A percentile compares a stretch with the other conserved stretches of the same genome.
Conservation (phyloP, 495 filamentous ascomycete genomes). For the Aspergillus ostianus region DNA sequence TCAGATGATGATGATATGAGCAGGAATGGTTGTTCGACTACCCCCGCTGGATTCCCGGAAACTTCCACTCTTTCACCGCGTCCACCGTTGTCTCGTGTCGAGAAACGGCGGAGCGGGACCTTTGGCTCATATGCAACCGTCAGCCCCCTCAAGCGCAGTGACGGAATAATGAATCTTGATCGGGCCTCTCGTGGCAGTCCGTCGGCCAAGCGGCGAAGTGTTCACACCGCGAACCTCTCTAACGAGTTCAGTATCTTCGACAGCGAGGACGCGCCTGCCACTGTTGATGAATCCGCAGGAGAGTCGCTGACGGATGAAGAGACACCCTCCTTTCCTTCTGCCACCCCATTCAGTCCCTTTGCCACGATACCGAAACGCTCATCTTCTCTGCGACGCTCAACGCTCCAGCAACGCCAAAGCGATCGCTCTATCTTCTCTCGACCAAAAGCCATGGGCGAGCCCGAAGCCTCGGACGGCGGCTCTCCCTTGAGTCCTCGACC, state of each 20-base stretch:
- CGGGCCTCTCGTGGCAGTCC: slow-evolving; percentile 75
- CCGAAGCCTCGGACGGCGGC: slow-evolving; percentile 28
- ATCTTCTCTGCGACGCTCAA: slow-evolving; percentile 79
- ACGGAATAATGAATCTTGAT: slow-evolving; percentile 85
- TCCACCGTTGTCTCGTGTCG: slow-evolving; percentile 43
- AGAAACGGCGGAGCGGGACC: slow-evolving; percentile 48
- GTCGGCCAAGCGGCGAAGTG: slow-evolving; percentile 80
- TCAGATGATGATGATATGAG: slow-evolving; percentile 37
- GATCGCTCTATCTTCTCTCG: slow-evolving; percentile 59
- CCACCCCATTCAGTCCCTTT: slow-evolving; percentile 39
- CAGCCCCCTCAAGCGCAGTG: slow-evolving; percentile 89
- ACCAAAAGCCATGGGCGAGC: slow-evolving; percentile 38
- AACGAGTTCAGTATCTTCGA: slow-evolving; percentile 72
- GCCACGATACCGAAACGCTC: slow-evolving; percentile 52
- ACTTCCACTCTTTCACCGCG: slow-evolving; percentile 44
- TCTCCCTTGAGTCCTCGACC: slow-evolving; percentile 53
- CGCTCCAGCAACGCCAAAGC: slow-evolving; percentile 74
- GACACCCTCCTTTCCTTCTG: slow-evolving; percentile 21
- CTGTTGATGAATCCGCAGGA: slow-evolving; percentile 23
- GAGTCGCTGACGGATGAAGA: slow-evolving; percentile 30
- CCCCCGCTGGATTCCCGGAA: slow-evolving; percentile 42
- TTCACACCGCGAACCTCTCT: slow-evolving; percentile 63
- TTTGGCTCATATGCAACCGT: slow-evolving; percentile 56
- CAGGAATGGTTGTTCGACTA: slow-evolving; percentile 43
- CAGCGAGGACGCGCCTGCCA: slow-evolving; percentile 26